Evolutionary conservation across 129 eudicot species (phyloP).

Genomic region (Ambrosia trifida): DNA sequence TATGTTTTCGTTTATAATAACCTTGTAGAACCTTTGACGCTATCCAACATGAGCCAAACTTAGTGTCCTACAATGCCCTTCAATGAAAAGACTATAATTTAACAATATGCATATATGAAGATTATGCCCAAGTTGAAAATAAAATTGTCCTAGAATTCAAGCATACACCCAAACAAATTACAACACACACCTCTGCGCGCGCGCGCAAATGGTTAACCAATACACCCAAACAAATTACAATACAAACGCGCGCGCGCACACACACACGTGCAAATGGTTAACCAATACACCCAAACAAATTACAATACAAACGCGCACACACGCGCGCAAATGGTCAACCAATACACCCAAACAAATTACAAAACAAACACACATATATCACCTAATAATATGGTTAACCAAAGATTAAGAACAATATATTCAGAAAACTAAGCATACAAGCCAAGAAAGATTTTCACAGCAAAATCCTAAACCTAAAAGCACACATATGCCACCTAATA

Average conservation of each 20-base stretch:
- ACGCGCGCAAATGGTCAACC: no score
- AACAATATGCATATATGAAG: not conserved
- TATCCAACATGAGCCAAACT: slow-evolving; percentile 21
- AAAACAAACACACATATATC: not conserved
- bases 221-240: no score
- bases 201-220: no score
- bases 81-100: not conserved
- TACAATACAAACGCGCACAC: no score
- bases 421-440: not conserved
- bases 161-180: not conserved
- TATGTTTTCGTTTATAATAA: slow-evolving; percentile 7
- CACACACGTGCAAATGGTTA: no score
- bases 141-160: not conserved
- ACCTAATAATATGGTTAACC: not conserved
- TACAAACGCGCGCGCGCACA: no score
- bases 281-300: no score
- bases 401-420: slow-evolving; percentile 1
- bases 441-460: not conserved
- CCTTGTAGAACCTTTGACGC: slow-evolving; percentile 6
- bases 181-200: no score
- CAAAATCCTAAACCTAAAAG: not conserved
- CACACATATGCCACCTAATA: not conserved
- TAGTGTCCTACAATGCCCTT: slow-evolving; percentile 15
- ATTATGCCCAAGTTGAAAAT: not conserved
- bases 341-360: not conserved